Conservation (phyloP, 2,329 filamentous ascomycete species). For the Fusarium brachygibbosum region DNA sequence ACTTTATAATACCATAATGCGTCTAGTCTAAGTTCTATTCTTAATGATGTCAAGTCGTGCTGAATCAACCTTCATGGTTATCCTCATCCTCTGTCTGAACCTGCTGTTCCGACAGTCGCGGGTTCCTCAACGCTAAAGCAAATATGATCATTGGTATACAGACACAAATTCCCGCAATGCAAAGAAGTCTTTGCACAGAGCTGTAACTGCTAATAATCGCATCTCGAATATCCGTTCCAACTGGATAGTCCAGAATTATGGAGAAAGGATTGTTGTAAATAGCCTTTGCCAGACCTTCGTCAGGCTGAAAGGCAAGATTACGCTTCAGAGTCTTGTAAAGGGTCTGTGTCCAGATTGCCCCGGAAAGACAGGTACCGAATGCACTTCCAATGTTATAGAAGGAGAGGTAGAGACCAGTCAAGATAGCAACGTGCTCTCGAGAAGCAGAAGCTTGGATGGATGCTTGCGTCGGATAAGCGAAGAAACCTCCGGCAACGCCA, state of each 20-base stretch:
- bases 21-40: not conserved
- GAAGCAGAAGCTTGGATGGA: constrained; percentile 57
- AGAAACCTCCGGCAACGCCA: constrained; percentile 70
- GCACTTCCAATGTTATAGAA: constrained; percentile 60
- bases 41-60: fast-evolving
- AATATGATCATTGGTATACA: constrained; percentile 63
- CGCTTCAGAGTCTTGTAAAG: constrained; percentile 52
- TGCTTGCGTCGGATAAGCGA: constrained; percentile 60
- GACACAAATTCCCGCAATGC: constrained; percentile 61
- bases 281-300: constrained; percentile 53
- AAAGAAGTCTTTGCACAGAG: constrained; percentile 60
- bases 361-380: constrained; percentile 57
- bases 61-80: not conserved
- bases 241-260: constrained; percentile 52
- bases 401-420: constrained; percentile 57
- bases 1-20: too few species aligned
- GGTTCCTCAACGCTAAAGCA: constrained; percentile 60
- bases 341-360: constrained; percentile 60
- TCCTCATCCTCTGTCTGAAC: constrained; percentile 44
- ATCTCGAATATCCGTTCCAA: constrained; percentile 59
- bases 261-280: constrained; percentile 57
- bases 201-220: constrained; percentile 62
- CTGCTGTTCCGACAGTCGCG: constrained; percentile 57
- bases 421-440: constrained; percentile 56
- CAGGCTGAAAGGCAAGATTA: constrained; percentile 54